phyloP scores from a whole-genome alignment of 768 basidiomycete species.

The Hemileccinum rubropunctum region DNA sequence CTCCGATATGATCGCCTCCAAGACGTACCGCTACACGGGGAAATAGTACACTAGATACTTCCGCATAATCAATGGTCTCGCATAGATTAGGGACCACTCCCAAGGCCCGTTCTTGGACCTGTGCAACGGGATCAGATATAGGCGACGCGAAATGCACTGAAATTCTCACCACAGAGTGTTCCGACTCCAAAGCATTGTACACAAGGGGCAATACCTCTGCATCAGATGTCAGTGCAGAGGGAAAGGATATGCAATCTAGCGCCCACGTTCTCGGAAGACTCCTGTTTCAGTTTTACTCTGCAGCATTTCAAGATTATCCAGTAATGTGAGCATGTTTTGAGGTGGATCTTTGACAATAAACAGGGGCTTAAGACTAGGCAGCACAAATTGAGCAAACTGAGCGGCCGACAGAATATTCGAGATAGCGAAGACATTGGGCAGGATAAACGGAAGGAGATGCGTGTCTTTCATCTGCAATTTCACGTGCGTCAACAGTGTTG shows the following conservation, averaged over 20 bases:
- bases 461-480: slow-evolving; percentile 83
- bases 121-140: slow-evolving; percentile 4
- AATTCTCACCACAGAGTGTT: slow-evolving; percentile 69
- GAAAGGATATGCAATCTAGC: not conserved
- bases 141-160: not conserved
- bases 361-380: slow-evolving; percentile 86
- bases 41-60: slow-evolving; percentile 87
- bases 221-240: slow-evolving; percentile 2
- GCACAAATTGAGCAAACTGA: slow-evolving; percentile 78
- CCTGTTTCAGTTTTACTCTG: slow-evolving; percentile 86
- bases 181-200: slow-evolving; percentile 95
- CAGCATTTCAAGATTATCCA: slow-evolving; percentile 86
- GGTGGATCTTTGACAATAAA: slow-evolving; percentile 93
- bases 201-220: slow-evolving; percentile 94
- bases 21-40: slow-evolving; percentile 85
- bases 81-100: slow-evolving; percentile 82
- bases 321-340: slow-evolving; percentile 91
- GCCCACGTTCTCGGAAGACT: slow-evolving; percentile 86
- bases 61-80: slow-evolving; percentile 92
- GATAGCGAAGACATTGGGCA: slow-evolving; percentile 94
- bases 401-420: slow-evolving; percentile 69
- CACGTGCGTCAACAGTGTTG: slow-evolving; percentile 5
- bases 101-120: slow-evolving; percentile 93
- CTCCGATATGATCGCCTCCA: not conserved
- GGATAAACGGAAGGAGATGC: slow-evolving; percentile 88